Evolutionary conservation across 768 basidiomycete genomes (phyloP).

Genomic region (Termitomyces sp.): DNA sequence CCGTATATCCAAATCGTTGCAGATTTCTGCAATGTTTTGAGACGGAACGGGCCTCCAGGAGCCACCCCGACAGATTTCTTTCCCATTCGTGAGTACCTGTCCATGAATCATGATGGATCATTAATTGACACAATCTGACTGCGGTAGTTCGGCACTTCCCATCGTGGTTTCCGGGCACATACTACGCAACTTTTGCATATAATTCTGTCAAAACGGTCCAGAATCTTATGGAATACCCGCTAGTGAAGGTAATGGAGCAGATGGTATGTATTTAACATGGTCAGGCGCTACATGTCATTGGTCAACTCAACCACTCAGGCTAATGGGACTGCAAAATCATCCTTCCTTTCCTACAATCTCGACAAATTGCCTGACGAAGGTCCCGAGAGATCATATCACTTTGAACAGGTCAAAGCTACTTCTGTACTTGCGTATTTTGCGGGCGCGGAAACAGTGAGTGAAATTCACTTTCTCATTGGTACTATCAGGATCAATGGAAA

Average conservation of each 20-base stretch:
- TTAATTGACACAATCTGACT: background rate
- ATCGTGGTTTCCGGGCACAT: slow-evolving; percentile 29
- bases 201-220: slow-evolving; percentile 12
- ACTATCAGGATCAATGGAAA: background rate
- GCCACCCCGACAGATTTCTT: slow-evolving; percentile 14
- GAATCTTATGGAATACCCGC: slow-evolving; percentile 4
- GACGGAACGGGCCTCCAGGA: slow-evolving; percentile 10
- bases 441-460: slow-evolving; percentile 36
- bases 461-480: background rate
- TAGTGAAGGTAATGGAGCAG: slow-evolving; percentile 20
- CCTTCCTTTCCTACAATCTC: background rate
- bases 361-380: slow-evolving; percentile 5
- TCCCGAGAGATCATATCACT: background rate
- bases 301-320: background rate
- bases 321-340: background rate
- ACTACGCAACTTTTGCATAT: slow-evolving; percentile 19
- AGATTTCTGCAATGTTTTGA: background rate
- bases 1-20: slow-evolving; percentile 10
- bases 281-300: background rate
- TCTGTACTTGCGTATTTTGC: slow-evolving; percentile 23
- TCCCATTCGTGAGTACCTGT: slow-evolving; percentile 11
- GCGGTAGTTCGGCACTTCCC: slow-evolving; percentile 29
- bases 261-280: slow-evolving; percentile 25
- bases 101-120: background rate
- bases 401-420: slow-evolving; percentile 17